phyloP scores from a whole-genome alignment of 1,139 yeast genomes.

The Eremothecium coryli region DNA sequence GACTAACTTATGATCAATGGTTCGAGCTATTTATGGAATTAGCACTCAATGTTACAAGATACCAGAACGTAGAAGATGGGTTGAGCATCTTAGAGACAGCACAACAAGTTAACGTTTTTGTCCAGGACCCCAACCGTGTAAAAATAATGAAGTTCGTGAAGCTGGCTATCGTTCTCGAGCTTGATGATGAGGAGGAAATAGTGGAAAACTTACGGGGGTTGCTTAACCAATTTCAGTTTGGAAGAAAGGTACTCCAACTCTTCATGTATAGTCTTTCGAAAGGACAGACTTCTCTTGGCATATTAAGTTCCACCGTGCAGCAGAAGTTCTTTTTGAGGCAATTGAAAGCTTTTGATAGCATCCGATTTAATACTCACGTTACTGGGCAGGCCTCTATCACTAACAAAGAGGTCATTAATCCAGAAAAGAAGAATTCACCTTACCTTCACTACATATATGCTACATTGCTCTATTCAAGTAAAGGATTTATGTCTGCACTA shows the following conservation, averaged over 20 bases:
- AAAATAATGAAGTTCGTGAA: constrained; percentile 54
- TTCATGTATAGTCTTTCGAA: constrained; percentile 46
- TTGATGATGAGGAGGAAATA: constrained; percentile 43
- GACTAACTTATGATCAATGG: constrained; percentile 73
- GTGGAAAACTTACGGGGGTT: constrained; percentile 53
- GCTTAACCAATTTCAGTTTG: constrained; percentile 63
- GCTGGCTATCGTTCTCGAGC: constrained; percentile 53
- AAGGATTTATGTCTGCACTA: constrained; percentile 72
- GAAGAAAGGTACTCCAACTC: constrained; percentile 56
- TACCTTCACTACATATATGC: constrained; percentile 71
- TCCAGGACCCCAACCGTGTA: constrained; percentile 48
- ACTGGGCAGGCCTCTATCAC: constrained; percentile 73
- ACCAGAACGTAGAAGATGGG: constrained; percentile 61
- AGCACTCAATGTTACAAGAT: constrained; percentile 54
- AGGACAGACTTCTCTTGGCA: constrained; percentile 50
- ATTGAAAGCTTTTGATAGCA: constrained; percentile 75
- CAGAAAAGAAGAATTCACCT: constrained; percentile 49
- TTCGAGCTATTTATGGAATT: constrained; percentile 73
- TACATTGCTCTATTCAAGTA: constrained; percentile 68
- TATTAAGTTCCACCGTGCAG: constrained; percentile 67
- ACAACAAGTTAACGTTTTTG: constrained; percentile 65
- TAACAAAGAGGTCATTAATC: constrained; percentile 36
- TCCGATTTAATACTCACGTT: constrained; percentile 44
- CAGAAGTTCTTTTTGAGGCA: constrained; percentile 87
- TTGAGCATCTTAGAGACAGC: constrained; percentile 65